Evolutionary conservation across 352 stramenopile genomes (phyloP), one percentile per base, ranked within the genome.

Genomic region (Phytophthora nicotianae): DNA sequence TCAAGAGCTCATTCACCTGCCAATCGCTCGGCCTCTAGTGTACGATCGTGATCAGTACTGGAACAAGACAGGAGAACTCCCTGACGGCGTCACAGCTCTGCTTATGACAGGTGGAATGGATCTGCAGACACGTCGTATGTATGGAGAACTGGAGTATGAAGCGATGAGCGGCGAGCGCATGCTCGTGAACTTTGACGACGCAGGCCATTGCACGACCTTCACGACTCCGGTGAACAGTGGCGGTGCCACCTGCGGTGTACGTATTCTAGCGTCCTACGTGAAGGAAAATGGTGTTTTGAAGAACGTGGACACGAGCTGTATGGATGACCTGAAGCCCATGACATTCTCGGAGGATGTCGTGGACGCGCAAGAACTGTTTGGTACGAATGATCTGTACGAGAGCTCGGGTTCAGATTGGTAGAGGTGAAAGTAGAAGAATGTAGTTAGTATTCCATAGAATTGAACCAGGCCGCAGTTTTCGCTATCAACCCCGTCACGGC

Each of bases 201-300:
- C 81, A 24, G 74, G 72, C 11, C 83, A 93, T 52, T 93, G 83
- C 68, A 93, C 85, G 35, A 91, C 81, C 2, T 91, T 93, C 61
- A 89, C 85, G 45, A 92, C 85, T 32, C 81, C 77, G 16, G 79
- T 67, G 23, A 68, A 58, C 50, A 57, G 57, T 8, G 76, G 77
- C 19, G 66, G 74, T 23, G 32, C 64, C 8, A 88, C 81, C 6
- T 94, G 85, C 52, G 85, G 83, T 26, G 80, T 88, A 43, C 74
- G 70, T 16, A 84, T 94, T 60, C 67, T 94, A 17, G 63, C 74
- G 13, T 92, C 83, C 13, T 94, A 79, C 58, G 83, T 94, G 19
- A 62, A 73, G 33, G 63, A 83, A 54, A 69, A 75, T 54, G 85
- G 85, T 45, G 68, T 73, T 4, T 58, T 94, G 10, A 48, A 59